Conservation (phyloP, 1,284 basidiomycete species). For the Rugosomyces carneus region DNA sequence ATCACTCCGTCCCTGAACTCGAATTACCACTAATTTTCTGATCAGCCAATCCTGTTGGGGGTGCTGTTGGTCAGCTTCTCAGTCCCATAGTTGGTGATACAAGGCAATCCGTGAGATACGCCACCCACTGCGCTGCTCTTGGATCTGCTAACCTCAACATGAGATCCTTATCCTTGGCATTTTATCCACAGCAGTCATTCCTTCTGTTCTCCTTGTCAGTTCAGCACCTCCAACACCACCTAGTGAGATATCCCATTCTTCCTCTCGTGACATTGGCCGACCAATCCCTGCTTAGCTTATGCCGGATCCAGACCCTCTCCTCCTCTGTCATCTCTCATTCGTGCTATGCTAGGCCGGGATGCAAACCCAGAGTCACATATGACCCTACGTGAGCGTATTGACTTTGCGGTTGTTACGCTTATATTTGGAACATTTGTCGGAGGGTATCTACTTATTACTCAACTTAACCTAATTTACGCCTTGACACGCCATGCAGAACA, state of each 20-base stretch:
- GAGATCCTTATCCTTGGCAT: conserved; percentile 69
- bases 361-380: conserved; percentile 43
- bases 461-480: neutral
- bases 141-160: neutral
- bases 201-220: conserved; percentile 50
- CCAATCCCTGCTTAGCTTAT: conserved; percentile 40
- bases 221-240: conserved; percentile 66
- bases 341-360: conserved; percentile 47
- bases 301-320: conserved; percentile 54
- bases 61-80: conserved; percentile 63
- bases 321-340: conserved; percentile 46
- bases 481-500: conserved; percentile 24
- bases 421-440: conserved; percentile 63
- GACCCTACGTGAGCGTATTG: conserved; percentile 57
- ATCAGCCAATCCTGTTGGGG: conserved; percentile 57
- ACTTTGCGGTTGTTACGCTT: conserved; percentile 54
- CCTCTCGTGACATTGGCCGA: neutral
- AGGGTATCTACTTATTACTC: conserved; percentile 37
- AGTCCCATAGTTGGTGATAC: conserved; percentile 55
- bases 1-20: conserved; percentile 11
- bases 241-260: conserved; percentile 39
- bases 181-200: conserved; percentile 54
- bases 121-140: conserved; percentile 19
- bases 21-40: neutral
- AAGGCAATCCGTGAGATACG: conserved; percentile 44